Evolutionary conservation across 140 eudicot species (phyloP).

Genomic region (Cichorium intybus): DNA sequence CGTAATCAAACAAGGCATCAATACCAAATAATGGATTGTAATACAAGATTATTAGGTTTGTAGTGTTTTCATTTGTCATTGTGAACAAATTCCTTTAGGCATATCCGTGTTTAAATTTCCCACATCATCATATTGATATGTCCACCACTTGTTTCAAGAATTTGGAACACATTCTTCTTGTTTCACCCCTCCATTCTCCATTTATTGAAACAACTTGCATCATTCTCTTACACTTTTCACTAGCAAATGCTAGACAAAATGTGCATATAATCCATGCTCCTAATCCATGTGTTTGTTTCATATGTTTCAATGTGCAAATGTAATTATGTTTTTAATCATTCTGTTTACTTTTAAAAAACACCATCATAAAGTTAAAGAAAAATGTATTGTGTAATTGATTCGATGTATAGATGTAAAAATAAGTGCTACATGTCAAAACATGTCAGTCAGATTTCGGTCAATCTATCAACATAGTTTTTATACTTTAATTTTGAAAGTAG

Average conservation of each 20-base stretch:
- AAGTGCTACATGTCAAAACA: too few species aligned
- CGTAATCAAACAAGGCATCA: constrained; percentile 9
- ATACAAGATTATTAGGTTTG: constrained; percentile 27
- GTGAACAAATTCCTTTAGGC: constrained; percentile 24
- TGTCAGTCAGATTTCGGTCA: not conserved
- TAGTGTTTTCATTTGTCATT: constrained; percentile 11
- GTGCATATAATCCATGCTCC: constrained; percentile 18
- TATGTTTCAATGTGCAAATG: constrained; percentile 16
- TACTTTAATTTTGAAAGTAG: too few species aligned
- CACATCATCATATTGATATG: constrained; percentile 20
- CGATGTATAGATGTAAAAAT: not conserved
- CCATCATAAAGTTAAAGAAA: not conserved
- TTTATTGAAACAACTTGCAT: constrained; percentile 31
- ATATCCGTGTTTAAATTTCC: constrained; percentile 2
- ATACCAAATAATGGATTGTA: constrained; percentile 17
- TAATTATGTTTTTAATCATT: constrained; percentile 28
- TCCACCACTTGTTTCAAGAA: constrained; percentile 38
- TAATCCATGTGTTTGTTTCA: constrained; percentile 10
- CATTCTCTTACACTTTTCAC: constrained; percentile 20
- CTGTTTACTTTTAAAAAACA: not conserved
- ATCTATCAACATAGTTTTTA: too few species aligned
- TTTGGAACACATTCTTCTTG: constrained; percentile 40
- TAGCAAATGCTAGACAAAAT: constrained; percentile 14
- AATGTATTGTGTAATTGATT: not conserved
- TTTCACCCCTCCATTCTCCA: constrained; percentile 25